Conservation (phyloP, 306 rosid genomes). For the Cucurbita maxima region DNA sequence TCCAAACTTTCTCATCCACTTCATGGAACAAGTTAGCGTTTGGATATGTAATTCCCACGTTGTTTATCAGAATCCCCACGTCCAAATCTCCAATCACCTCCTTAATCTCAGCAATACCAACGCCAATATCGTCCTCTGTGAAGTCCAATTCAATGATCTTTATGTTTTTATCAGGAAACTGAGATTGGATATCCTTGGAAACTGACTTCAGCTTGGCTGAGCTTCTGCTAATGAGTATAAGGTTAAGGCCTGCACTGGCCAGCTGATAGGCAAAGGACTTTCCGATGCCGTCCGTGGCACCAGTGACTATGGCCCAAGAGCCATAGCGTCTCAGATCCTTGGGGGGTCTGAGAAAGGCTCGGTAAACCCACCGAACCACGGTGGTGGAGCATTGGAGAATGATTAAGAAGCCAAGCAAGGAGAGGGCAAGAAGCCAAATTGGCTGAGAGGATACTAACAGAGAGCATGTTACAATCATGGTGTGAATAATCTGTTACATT, state of each 20-base stretch:
- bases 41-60: conserved; percentile 57
- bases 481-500: background rate
- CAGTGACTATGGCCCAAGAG: conserved; percentile 67
- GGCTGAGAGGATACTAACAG: background rate
- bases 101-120: conserved; percentile 14
- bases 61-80: conserved; percentile 45
- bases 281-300: conserved; percentile 81
- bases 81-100: conserved; percentile 21
- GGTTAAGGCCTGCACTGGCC: conserved; percentile 46
- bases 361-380: conserved; percentile 34
- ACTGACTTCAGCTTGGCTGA: conserved; percentile 33
- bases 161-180: conserved; percentile 15
- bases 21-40: conserved; percentile 44
- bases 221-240: conserved; percentile 48
- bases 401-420: conserved; percentile 32
- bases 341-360: conserved; percentile 33
- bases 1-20: conserved; percentile 47
- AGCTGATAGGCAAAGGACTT: conserved; percentile 54
- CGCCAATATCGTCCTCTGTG: conserved; percentile 15
- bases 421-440: conserved; percentile 10
- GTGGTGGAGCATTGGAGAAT: conserved; percentile 6
- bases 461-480: background rate
- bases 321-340: conserved; percentile 54
- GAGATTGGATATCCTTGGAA: conserved; percentile 18
- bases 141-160: conserved; percentile 34